Evolutionary conservation across 2,329 filamentous ascomycete genomes (phyloP).

Genomic region (Stachybotrys chlorohalonatus): DNA sequence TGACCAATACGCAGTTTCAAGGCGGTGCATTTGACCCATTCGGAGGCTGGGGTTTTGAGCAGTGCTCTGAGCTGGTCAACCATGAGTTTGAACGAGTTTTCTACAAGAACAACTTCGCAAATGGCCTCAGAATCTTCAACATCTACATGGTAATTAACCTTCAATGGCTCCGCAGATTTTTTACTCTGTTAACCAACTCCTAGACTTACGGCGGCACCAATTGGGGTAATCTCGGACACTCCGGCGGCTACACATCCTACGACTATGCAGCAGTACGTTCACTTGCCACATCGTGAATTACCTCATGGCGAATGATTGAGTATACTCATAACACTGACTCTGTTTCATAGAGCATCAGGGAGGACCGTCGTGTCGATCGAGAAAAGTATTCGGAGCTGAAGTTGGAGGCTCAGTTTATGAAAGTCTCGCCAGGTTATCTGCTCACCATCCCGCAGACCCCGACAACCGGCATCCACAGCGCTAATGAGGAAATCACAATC

Average conservation of each 20-base stretch:
- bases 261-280: slow-evolving; percentile 36
- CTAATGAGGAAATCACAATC: slow-evolving; percentile 42
- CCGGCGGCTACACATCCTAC: slow-evolving; percentile 53
- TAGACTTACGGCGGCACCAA: slow-evolving; percentile 69
- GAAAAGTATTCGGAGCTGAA: slow-evolving; percentile 79
- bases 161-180: rapidly evolving
- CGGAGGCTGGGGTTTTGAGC: slow-evolving; percentile 61
- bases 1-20: slow-evolving; percentile 42
- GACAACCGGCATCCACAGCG: slow-evolving; percentile 37
- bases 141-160: slow-evolving; percentile 56
- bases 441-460: slow-evolving; percentile 44
- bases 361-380: slow-evolving; percentile 57
- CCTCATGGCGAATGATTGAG: too few relatives aligned
- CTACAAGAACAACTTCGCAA: slow-evolving; percentile 65
- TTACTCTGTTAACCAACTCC: slow-evolving; percentile 3
- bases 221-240: slow-evolving; percentile 70
- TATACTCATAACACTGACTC: slow-evolving; percentile 12
- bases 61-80: slow-evolving; percentile 57
- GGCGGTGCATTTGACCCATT: slow-evolving; percentile 66
- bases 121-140: slow-evolving; percentile 59
- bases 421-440: slow-evolving; percentile 62
- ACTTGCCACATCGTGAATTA: background rate
- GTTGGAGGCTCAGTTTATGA: slow-evolving; percentile 65
- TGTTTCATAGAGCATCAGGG: slow-evolving; percentile 39
- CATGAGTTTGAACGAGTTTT: slow-evolving; percentile 71